Evolutionary conservation across 2,329 filamentous ascomycete species (phyloP), one percentile per base, ranked within the genome.

Genomic region (Aspergillus novoparasiticus): DNA sequence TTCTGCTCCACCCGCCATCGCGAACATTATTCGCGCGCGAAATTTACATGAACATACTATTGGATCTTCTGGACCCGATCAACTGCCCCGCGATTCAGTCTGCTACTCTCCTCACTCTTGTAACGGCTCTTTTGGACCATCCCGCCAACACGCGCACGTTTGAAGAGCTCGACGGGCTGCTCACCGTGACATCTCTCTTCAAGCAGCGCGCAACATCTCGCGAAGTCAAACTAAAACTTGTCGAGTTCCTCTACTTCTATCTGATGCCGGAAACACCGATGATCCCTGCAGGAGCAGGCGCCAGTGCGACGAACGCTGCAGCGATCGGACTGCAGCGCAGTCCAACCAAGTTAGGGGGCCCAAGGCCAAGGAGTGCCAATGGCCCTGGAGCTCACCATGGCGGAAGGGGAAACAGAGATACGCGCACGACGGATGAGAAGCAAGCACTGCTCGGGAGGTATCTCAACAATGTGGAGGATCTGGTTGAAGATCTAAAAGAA

Each of bases 171-270:
- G 94, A 98, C 75, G 95, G 95, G 60, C 86, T 99, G 6, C 87
- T 97, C 46, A 95, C 93, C 1, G 89, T 98, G 53, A 97, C 94
- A 2, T 94, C 91, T 11, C 86, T 98, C 57, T 97, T 98, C 86
- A 96, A 96, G 79, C 91, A 90, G 67, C 89, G 93, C 64, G 88
- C 89, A 68, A 97, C 94, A 4, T 89, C 89, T 28, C 89, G 93
- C 65, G 92, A 94, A 71, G 94, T 98, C 68, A 97, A 97, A 82
- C 87, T 97, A 74, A 95, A 96, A 78, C 87, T 96, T n/a, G 90
- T 97, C 70, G 95, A 98, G 78, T 98, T 98, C 75, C 82, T 99
- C 58, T 98, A 98, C 83, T 98, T 98, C 79, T 99, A 98, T 79
- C 89, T 99, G 70, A 97, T 98, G 90, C 94, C 94, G 57, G 95